Evolutionary conservation across 1,284 basidiomycete species (phyloP).

Genomic region (Moesziomyces globuligerus): DNA sequence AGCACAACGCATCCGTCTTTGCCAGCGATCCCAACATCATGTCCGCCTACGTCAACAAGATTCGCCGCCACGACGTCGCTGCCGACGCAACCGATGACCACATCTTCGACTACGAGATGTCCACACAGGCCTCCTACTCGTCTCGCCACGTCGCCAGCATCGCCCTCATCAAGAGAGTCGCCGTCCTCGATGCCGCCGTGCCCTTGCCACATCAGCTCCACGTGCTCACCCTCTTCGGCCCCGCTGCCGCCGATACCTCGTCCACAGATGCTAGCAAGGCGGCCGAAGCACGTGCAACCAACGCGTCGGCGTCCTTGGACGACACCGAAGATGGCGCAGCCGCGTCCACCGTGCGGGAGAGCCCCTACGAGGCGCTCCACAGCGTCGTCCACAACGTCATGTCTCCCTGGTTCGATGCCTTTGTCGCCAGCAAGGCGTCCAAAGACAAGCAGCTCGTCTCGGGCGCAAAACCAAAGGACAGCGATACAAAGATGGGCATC

Average conservation of each 20-base stretch:
- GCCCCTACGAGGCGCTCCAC: constrained; percentile 92
- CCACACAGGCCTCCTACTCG: constrained; percentile 81
- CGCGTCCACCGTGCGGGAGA: constrained; percentile 50
- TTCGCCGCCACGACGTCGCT: constrained; percentile 37
- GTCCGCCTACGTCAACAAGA: constrained; percentile 58
- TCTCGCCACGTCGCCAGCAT: constrained; percentile 84
- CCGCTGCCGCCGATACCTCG: constrained; percentile 73
- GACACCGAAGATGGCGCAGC: constrained; percentile 21
- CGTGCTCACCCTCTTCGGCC: constrained; percentile 90
- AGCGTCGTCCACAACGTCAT: constrained; percentile 96
- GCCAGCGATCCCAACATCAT: constrained; percentile 51
- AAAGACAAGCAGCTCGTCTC: constrained; percentile 44
- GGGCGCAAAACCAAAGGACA: constrained; percentile 56
- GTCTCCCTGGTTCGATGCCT: constrained; percentile 98
- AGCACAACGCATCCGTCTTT: constrained; percentile 41
- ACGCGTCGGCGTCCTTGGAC: constrained; percentile 12
- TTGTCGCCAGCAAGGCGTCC: constrained; percentile 73
- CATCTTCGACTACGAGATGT: constrained; percentile 73
- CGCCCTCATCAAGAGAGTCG: constrained; percentile 91
- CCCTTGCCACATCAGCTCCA: constrained; percentile 88
- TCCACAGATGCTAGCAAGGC: constrained; percentile 7
- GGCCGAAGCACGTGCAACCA: constrained; percentile 2
- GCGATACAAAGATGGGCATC: constrained; percentile 84
- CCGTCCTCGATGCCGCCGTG: constrained; percentile 79
- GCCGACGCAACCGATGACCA: constrained; percentile 32